These are phyloP conservation scores for Tinospora cordifolia DNA, from an alignment of 164 flowering plant species.

Conservation along the genomic window DNA sequence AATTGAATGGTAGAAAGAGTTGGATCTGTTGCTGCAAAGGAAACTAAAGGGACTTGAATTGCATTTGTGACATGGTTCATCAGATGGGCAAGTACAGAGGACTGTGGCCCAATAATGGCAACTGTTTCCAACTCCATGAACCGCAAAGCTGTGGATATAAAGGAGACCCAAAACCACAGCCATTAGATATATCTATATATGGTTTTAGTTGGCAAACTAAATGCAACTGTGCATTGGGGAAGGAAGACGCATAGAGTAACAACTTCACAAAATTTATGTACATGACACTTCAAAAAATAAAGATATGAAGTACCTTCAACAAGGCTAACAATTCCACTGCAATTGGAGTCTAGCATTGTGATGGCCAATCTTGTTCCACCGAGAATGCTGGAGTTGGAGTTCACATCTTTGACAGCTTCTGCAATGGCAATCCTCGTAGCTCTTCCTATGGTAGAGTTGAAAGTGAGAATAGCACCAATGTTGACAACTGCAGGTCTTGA, in stretches of 20 bases:
- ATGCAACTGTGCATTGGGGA: not conserved
- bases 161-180: not conserved
- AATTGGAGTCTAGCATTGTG: slow-evolving; percentile 45
- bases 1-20: slow-evolving; percentile 67
- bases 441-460: slow-evolving; percentile 38
- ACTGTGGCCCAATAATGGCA: slow-evolving; percentile 84
- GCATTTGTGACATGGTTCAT: slow-evolving; percentile 69
- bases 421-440: slow-evolving; percentile 56
- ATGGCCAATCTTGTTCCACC: slow-evolving; percentile 43
- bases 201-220: not conserved
- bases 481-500: slow-evolving; percentile 27
- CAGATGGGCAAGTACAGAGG: slow-evolving; percentile 69
- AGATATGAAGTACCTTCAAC: slow-evolving; percentile 38
- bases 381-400: slow-evolving; percentile 50
- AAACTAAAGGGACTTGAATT: slow-evolving; percentile 75
- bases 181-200: not conserved
- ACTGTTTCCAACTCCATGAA: slow-evolving; percentile 73
- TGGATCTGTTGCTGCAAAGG: slow-evolving; percentile 88
- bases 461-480: slow-evolving; percentile 56
- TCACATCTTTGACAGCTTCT: slow-evolving; percentile 63
- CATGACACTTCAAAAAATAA: not conserved
- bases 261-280: not conserved
- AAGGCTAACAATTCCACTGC: slow-evolving; percentile 51
- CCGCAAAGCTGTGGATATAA: slow-evolving; percentile 44
- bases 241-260: not conserved